A percentile compares a stretch with the other conserved stretches of the same genome.
These are phyloP conservation scores for Pluteus cervinus DNA, from an alignment of 768 basidiomycete genomes.

Conservation along the genomic window DNA sequence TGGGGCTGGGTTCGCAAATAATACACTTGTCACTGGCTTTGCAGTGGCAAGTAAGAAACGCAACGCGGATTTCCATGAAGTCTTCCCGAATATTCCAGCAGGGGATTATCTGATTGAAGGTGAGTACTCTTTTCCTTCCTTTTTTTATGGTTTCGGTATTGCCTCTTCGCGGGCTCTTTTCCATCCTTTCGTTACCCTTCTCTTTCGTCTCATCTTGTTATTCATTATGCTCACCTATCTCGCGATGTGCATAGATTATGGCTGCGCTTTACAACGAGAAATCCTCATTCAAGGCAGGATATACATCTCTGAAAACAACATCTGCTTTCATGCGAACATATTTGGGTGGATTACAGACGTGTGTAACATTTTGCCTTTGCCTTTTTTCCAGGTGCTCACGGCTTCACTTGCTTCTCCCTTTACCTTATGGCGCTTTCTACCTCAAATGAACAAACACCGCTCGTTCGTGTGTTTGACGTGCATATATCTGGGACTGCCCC, in stretches of 20 bases:
- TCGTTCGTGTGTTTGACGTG: too few relatives aligned
- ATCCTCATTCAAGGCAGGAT: conserved; percentile 93
- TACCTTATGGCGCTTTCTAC: too few relatives aligned
- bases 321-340: conserved; percentile 98
- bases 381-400: too few relatives aligned
- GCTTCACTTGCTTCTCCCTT: too few relatives aligned
- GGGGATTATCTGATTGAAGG: conserved; percentile 98
- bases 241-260: too few relatives aligned
- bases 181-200: conserved; percentile 6
- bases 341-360: conserved; percentile 99
- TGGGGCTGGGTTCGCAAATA: too few relatives aligned
- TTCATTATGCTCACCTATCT: too few relatives aligned
- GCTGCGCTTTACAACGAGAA: conserved; percentile 92
- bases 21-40: conserved; percentile 91
- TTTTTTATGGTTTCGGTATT: conserved; percentile 5
- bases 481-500: too few relatives aligned
- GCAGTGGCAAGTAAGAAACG: conserved; percentile 93
- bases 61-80: conserved; percentile 92
- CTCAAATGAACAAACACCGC: too few relatives aligned
- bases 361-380: conserved; percentile 24
- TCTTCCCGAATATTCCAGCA: conserved; percentile 85
- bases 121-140: conserved; percentile 28
- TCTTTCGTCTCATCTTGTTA: conserved; percentile 5
- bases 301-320: conserved; percentile 96
- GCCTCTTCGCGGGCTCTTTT: too few relatives aligned